Base-by-base conservation (phyloP, 2,329 filamentous ascomycete genomes). In the Hortaea sp. region DNA sequence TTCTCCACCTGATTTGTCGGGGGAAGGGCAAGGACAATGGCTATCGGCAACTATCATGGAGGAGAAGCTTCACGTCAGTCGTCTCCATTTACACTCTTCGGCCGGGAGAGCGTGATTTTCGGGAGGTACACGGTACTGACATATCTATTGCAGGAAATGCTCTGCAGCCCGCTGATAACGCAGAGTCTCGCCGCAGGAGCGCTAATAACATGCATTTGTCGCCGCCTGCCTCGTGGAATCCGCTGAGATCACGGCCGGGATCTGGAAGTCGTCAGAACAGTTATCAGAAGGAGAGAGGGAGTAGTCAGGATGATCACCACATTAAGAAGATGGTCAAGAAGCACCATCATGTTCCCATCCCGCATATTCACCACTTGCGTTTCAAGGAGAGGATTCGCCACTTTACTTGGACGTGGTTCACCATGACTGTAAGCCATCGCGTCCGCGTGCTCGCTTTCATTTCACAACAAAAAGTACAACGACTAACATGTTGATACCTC, bases 331-430 rank as follows among this genome's bases (percentile, higher is more conserved):
- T n/a, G 32, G 10, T n/a, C 31, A 7, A 28, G 7, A 30, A 28
- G 5, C 44, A 52, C 9, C 29, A 43, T 7, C 57, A 59, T 43
- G 32, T 35, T 9, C 32, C 32, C 9, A 35, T 35, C n/a, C 32
- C 32, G 32, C 32, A 35, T 35, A 46, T 57, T n/a, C 57, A 57
- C 44, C 46, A 57, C 11, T 59, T 76, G 13, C 59, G 64, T 39
- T 78, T 74, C 67, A 72, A 68, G 51, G 68, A 78, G 52, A 66
- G 78, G n/a, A 72, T 81, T 39, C 66, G 74, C 43, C 78, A 82
- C 64, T 75, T 80, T 52, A 81, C 79, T 1, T 90, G 85, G 85
- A 88, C 84, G 0, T 90, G 81, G 74, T 90, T 79, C 60, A 79
- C 76, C 0, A 58, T 61, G 43, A 51, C 56, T 5, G 39, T 43